Evolutionary conservation across 108 stramenopile species (phyloP).

Genomic region (Pseudonitzschia multiseries): DNA sequence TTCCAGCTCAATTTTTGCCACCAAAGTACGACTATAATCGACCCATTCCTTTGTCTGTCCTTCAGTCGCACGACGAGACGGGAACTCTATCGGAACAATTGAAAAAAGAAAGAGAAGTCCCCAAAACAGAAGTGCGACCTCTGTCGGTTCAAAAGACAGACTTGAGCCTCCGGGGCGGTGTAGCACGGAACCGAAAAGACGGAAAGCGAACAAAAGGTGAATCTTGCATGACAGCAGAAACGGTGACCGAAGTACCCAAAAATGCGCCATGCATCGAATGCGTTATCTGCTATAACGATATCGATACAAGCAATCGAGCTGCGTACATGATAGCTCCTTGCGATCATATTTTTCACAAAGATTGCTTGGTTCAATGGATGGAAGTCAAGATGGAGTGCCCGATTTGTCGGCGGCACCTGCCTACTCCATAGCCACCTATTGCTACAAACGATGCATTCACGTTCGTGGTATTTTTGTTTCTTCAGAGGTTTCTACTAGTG

Average conservation of each 20-base stretch:
- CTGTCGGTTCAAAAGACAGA: slow-evolving; percentile 5
- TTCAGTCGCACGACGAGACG: slow-evolving; percentile 27
- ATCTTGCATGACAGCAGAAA: slow-evolving; percentile 37
- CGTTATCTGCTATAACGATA: slow-evolving; percentile 91
- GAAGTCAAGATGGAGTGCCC: slow-evolving; percentile 94
- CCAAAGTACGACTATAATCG: slow-evolving; percentile 94
- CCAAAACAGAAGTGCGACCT: slow-evolving; percentile 12
- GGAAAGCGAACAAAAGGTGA: slow-evolving; percentile 18
- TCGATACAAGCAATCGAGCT: slow-evolving; percentile 56
- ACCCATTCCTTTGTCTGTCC: slow-evolving; percentile 76
- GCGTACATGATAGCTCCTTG: slow-evolving; percentile 98
- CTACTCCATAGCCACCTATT: not conserved
- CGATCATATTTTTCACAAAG: slow-evolving; percentile 92
- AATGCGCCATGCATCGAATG: slow-evolving; percentile 59
- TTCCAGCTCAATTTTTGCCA: slow-evolving; percentile 89
- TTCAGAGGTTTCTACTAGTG: not conserved
- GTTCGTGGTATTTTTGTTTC: not conserved
- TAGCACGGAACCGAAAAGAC: slow-evolving; percentile 58
- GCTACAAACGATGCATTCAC: not conserved
- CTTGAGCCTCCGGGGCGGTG: slow-evolving; percentile 29
- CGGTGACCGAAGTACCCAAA: slow-evolving; percentile 8
- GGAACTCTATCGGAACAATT: slow-evolving; percentile 15
- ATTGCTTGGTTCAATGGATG: slow-evolving; percentile 95
- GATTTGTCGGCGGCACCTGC: slow-evolving; percentile 2
- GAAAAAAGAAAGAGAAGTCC: slow-evolving; percentile 17